Conservation (phyloP, 805 yeast species). For the Limtongia smithiae region DNA sequence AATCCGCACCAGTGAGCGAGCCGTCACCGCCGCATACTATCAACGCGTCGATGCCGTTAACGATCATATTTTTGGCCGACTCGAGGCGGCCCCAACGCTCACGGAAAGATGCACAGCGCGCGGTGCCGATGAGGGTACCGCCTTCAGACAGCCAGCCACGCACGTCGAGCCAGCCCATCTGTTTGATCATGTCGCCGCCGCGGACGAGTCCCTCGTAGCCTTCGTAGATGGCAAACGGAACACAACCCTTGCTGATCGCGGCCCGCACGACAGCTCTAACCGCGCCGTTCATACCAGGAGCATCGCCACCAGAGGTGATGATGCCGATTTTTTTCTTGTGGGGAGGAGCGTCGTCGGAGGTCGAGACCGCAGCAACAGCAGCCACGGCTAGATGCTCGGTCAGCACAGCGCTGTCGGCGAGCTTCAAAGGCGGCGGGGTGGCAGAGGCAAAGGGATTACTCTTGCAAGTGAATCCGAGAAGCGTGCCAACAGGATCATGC, state of each 20-base stretch:
- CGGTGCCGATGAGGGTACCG: conserved; percentile 96
- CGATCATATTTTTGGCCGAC: conserved; percentile 81
- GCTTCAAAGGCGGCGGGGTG: conserved; percentile 6
- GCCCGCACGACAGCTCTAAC: conserved; percentile 95
- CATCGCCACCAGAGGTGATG: conserved; percentile 98
- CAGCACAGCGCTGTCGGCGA: conserved; percentile 13
- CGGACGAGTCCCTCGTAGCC: conserved; percentile 91
- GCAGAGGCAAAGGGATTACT: conserved; percentile 34
- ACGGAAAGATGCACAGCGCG: conserved; percentile 80
- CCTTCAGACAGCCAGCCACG: conserved; percentile 91
- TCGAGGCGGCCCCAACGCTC: conserved; percentile 79
- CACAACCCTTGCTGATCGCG: conserved; percentile 82
- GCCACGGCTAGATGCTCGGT: conserved; percentile 1
- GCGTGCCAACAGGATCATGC: conserved; percentile 78
- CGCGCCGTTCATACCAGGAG: conserved; percentile 97
- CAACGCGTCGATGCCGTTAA: conserved; percentile 87
- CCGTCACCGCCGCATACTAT: conserved; percentile 99
- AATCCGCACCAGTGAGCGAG: conserved; percentile 94
- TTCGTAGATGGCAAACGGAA: conserved; percentile 85
- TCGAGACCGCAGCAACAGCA: background rate
- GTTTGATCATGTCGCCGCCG: conserved; percentile 75
- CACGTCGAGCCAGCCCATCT: conserved; percentile 90
- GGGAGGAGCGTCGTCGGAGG: conserved; percentile 7
- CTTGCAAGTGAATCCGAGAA: conserved; percentile 71
- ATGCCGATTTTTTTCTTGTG: conserved; percentile 61